These are phyloP conservation scores for Talaromyces proteolyticus DNA, from an alignment of 495 filamentous ascomycete species.

Conservation along the genomic window DNA sequence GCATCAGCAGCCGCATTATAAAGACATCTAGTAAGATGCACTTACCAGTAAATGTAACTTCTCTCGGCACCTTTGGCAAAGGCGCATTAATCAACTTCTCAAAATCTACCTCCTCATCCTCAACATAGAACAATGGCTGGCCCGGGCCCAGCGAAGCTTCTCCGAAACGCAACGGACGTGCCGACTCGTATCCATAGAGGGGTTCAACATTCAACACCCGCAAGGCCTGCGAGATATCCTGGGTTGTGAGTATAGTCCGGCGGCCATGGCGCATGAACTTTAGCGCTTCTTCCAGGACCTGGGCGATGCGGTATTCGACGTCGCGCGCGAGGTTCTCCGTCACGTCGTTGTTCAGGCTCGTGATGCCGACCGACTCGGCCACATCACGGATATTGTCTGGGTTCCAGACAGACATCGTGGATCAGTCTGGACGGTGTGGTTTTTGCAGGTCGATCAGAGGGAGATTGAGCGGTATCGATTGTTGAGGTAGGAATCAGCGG, in stretches of 20 bases:
- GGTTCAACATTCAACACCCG: constrained; percentile 87
- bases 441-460: no score
- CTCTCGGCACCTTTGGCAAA: constrained; percentile 88
- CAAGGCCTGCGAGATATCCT: constrained; percentile 80
- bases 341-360: constrained; percentile 71
- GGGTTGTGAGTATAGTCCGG: constrained; percentile 74
- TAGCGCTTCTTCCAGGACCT: constrained; percentile 86
- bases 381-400: constrained; percentile 92
- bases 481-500: neutral
- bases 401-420: constrained; percentile 75
- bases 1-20: constrained; percentile 13
- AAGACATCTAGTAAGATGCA: neutral
- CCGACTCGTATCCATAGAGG: constrained; percentile 90
- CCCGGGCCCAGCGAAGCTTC: constrained; percentile 90
- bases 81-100: constrained; percentile 97
- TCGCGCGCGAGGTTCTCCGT: constrained; percentile 82
- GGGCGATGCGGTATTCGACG: constrained; percentile 88
- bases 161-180: constrained; percentile 78
- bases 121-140: constrained; percentile 95
- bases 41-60: constrained; percentile 83
- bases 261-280: constrained; percentile 90
- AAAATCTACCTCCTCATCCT: constrained; percentile 98
- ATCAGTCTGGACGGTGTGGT: no score
- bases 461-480: no score
- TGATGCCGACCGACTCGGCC: constrained; percentile 88